Evolutionary conservation across 192 early-diverging fungal species (phyloP).

Genomic region (Glomus cerebriforme): DNA sequence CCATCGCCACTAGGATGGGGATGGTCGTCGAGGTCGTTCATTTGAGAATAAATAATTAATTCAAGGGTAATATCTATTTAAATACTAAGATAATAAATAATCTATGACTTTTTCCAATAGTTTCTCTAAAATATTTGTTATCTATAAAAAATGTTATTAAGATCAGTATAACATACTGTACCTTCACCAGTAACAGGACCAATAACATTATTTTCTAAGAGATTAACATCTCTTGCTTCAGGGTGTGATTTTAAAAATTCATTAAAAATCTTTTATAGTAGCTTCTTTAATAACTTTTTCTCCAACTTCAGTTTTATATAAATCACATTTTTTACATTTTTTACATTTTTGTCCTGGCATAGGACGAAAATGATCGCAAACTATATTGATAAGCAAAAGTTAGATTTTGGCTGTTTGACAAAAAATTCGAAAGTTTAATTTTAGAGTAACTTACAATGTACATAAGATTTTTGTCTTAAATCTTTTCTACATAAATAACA

Average conservation of each 20-base stretch:
- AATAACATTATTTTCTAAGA: no score
- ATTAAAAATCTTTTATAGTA: conserved; percentile 42
- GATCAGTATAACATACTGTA: no score
- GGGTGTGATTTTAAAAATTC: conserved; percentile 48
- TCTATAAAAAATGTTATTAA: no score
- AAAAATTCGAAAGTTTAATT: neutral
- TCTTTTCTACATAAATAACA: conserved; percentile 66
- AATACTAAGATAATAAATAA: no score
- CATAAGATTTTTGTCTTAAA: conserved; percentile 54
- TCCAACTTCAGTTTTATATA: conserved; percentile 58
- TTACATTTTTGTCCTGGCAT: conserved; percentile 49
- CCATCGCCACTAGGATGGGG: no score
- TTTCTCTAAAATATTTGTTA: no score
- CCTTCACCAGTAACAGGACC: conserved; percentile 12
- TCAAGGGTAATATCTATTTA: no score
- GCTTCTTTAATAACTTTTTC: conserved; percentile 44
- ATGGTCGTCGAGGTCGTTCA: no score
- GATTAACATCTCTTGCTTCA: conserved; percentile 17
- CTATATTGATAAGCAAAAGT: neutral
- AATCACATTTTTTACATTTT: conserved; percentile 57
- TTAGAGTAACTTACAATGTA: conserved; percentile 41
- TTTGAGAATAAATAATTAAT: no score
- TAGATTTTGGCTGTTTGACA: no score
- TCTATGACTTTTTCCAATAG: no score
- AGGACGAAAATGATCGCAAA: conserved; percentile 62